A percentile compares a stretch with the other conserved stretches of the same genome.
These are phyloP conservation scores for Lichtheimia corymbifera DNA, from an alignment of 371 early-diverging fungal species.

Conservation along the genomic window DNA sequence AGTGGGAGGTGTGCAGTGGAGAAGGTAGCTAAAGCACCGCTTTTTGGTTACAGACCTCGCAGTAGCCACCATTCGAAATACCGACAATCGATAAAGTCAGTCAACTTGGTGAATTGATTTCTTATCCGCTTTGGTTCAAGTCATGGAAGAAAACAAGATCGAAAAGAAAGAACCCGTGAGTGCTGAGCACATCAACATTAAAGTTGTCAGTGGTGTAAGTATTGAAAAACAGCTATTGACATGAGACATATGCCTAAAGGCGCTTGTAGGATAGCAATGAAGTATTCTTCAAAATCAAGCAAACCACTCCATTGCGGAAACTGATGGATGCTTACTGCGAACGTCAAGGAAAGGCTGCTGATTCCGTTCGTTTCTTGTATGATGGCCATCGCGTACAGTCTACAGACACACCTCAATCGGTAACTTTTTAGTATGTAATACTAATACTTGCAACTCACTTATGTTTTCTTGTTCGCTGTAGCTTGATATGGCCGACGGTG, in stretches of 20 bases:
- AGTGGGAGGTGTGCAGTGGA: no score
- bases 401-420: conserved; percentile 79
- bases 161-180: conserved; percentile 60
- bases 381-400: conserved; percentile 84
- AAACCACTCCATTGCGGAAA: conserved; percentile 84
- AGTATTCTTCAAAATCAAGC: conserved; percentile 93
- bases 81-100: no score
- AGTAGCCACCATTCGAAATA: no score
- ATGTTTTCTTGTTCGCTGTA: conserved; percentile 27
- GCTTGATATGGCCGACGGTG: conserved; percentile 95
- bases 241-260: not conserved
- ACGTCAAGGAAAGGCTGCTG: conserved; percentile 73
- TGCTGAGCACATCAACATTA: conserved; percentile 85
- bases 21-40: no score
- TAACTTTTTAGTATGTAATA: conserved; percentile 28
- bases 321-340: conserved; percentile 92
- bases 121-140: no score
- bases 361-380: conserved; percentile 84
- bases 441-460: not conserved
- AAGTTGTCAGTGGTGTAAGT: conserved; percentile 84
- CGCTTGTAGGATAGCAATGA: conserved; percentile 70
- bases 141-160: conserved; percentile 7
- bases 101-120: no score
- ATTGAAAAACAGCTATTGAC: conserved; percentile 11
- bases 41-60: no score